Conservation (phyloP, 1,139 yeast species). For the Hyphopichia khmerensis region DNA sequence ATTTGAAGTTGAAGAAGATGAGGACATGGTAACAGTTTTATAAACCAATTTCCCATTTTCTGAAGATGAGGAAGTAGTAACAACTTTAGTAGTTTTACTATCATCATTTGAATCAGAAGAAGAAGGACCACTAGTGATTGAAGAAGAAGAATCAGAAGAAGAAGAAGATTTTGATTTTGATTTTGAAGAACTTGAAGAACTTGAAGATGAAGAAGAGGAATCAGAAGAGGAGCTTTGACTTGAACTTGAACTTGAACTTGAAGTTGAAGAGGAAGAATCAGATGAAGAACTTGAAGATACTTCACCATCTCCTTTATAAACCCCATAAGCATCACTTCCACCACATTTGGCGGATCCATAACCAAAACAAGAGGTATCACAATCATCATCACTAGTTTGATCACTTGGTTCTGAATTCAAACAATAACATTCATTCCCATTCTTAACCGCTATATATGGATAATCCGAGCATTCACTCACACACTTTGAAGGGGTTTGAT, state of each 20-base stretch:
- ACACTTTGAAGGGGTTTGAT: conserved; percentile 55
- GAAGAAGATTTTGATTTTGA: conserved; percentile 2
- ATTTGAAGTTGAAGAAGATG: conserved; percentile 9
- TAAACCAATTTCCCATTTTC: conserved; percentile 14
- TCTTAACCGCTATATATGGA: conserved; percentile 57
- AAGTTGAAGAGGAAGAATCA: conserved; percentile 5
- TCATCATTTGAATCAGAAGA: conserved; percentile 3
- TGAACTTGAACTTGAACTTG: conserved; percentile 7
- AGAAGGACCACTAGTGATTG: conserved; percentile 24
- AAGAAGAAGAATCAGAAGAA: conserved; percentile 7
- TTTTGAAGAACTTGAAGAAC: conserved; percentile 7
- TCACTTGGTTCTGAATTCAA: conserved; percentile 52
- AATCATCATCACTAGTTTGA: conserved; percentile 20
- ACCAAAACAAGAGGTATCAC: conserved; percentile 52
- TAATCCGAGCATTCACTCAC: conserved; percentile 42
- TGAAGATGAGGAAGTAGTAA: conserved; percentile 12
- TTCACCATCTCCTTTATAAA: conserved; percentile 29
- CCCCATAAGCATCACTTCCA: conserved; percentile 44
- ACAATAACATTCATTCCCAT: conserved; percentile 66
- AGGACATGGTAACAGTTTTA: conserved; percentile 19
- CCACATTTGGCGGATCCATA: conserved; percentile 57
- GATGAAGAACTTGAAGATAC: conserved; percentile 6
- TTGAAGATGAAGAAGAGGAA: conserved; percentile 7
- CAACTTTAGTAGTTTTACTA: conserved; percentile 2
- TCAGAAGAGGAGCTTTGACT: conserved; percentile 5